phyloP scores from a whole-genome alignment of 805 yeast species.

The Cyberlindnera xylosilytica region DNA sequence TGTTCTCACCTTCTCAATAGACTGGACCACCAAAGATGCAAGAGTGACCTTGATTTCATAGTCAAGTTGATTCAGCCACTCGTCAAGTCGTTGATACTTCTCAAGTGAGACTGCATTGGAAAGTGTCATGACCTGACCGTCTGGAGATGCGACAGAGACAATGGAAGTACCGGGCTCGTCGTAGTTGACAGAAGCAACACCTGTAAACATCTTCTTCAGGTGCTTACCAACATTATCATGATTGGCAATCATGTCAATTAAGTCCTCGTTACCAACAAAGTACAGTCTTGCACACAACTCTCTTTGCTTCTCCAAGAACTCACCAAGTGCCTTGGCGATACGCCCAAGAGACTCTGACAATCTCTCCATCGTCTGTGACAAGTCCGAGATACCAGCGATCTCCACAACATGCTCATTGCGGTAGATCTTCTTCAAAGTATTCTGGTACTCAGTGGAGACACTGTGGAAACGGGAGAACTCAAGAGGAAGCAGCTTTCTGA shows the following conservation, averaged over 20 bases:
- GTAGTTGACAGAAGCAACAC: conserved; percentile 43
- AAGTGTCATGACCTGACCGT: conserved; percentile 57
- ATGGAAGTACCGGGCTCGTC: conserved; percentile 36
- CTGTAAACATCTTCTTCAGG: conserved; percentile 69
- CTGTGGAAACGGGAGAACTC: conserved; percentile 67
- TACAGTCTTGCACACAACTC: conserved; percentile 76
- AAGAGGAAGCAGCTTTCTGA: conserved; percentile 59
- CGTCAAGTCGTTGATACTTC: conserved; percentile 43
- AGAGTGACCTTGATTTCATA: conserved; percentile 47
- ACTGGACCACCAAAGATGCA: conserved; percentile 30
- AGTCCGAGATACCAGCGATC: conserved; percentile 45
- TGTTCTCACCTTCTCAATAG: conserved; percentile 28
- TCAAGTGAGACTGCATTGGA: conserved; percentile 40
- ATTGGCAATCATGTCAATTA: conserved; percentile 78
- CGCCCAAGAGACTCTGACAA: conserved; percentile 52
- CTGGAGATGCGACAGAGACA: conserved; percentile 52
- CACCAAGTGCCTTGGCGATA: conserved; percentile 64
- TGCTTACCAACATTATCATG: conserved; percentile 55
- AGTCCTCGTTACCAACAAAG: conserved; percentile 87
- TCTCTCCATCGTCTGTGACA: conserved; percentile 45
- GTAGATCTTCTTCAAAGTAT: conserved; percentile 46
- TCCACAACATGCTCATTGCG: conserved; percentile 54
- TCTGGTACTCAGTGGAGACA: conserved; percentile 58
- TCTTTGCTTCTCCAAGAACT: conserved; percentile 78
- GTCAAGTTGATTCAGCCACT: conserved; percentile 65